Conservation (phyloP, 2,329 filamentous ascomycete genomes). For the Cadophora sp. region DNA sequence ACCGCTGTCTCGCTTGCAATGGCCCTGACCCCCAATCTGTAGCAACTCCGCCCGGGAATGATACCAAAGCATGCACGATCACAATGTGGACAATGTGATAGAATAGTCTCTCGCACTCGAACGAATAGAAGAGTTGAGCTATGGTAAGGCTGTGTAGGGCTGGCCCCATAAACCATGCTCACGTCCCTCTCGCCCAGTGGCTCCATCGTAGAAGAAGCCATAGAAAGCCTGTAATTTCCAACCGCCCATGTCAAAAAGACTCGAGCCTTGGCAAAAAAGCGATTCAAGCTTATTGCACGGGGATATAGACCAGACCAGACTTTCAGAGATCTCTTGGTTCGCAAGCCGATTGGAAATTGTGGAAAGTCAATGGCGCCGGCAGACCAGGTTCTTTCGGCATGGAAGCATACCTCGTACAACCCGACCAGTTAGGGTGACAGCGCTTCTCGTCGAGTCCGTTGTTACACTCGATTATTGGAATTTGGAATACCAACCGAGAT, state of each 20-base stretch:
- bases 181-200: not conserved
- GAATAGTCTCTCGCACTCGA: not conserved
- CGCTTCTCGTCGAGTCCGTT: not conserved
- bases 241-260: not conserved
- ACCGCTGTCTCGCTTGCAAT: not conserved
- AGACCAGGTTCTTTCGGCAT: too few relatives aligned
- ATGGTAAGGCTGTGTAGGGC: not conserved
- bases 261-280: not conserved
- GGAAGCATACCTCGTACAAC: not conserved
- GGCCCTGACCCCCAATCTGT: not conserved
- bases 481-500: not conserved
- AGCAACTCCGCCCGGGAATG: not conserved
- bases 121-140: slow-evolving; percentile 1
- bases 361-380: too few relatives aligned
- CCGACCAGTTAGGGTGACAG: not conserved
- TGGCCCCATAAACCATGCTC: not conserved
- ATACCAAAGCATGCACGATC: not conserved
- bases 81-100: too few relatives aligned
- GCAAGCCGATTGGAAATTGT: too few relatives aligned
- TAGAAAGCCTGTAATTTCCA: not conserved
- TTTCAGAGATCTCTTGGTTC: too few relatives aligned
- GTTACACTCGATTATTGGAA: not conserved
- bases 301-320: too few relatives aligned
- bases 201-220: not conserved
- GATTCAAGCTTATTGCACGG: not conserved